A percentile compares a stretch with the other conserved stretches of the same genome.
phyloP scores from a whole-genome alignment of 2,329 filamentous ascomycete genomes.

The Fusarium temperatum region DNA sequence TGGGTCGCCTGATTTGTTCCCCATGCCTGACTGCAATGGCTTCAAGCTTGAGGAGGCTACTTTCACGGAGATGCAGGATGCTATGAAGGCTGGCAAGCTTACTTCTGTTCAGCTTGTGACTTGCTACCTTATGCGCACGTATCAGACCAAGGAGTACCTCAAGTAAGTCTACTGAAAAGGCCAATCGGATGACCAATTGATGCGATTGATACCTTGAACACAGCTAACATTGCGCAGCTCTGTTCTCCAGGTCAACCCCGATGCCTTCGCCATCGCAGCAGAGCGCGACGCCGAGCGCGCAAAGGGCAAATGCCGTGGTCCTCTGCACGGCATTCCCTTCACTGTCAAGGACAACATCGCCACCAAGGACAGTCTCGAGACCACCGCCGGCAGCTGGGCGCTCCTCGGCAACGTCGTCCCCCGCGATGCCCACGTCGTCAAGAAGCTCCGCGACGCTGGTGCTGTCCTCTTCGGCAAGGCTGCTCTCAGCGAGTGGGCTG shows the following conservation, averaged over 20 bases:
- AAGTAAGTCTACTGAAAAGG: slow-evolving; percentile 55
- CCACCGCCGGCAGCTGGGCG: slow-evolving; percentile 75
- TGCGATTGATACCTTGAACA: not conserved
- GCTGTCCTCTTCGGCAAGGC: slow-evolving; percentile 77
- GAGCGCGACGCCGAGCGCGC: slow-evolving; percentile 68
- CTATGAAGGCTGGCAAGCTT: slow-evolving; percentile 62
- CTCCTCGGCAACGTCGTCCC: slow-evolving; percentile 72
- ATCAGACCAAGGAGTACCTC: slow-evolving; percentile 71
- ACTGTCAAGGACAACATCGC: slow-evolving; percentile 73
- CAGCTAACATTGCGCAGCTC: slow-evolving; percentile 50
- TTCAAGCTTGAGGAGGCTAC: slow-evolving; percentile 74
- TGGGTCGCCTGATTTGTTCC: slow-evolving; percentile 58
- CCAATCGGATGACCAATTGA: not conserved
- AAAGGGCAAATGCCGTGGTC: slow-evolving; percentile 65
- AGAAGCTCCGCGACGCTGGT: slow-evolving; percentile 68
- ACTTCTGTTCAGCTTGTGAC: slow-evolving; percentile 65
- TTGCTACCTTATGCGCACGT: slow-evolving; percentile 70
- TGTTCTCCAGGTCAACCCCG: slow-evolving; percentile 74
- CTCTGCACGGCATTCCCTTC: slow-evolving; percentile 79
- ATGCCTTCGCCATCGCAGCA: slow-evolving; percentile 69
- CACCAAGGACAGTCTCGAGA: slow-evolving; percentile 82
- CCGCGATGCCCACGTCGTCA: slow-evolving; percentile 72
- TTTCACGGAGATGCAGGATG: slow-evolving; percentile 72
- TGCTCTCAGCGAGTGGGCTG: slow-evolving; percentile 77
- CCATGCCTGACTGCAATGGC: slow-evolving; percentile 69